These are phyloP conservation scores for Adansonia gregorii DNA, from an alignment of 441 rosid genomes.

Conservation along the genomic window DNA sequence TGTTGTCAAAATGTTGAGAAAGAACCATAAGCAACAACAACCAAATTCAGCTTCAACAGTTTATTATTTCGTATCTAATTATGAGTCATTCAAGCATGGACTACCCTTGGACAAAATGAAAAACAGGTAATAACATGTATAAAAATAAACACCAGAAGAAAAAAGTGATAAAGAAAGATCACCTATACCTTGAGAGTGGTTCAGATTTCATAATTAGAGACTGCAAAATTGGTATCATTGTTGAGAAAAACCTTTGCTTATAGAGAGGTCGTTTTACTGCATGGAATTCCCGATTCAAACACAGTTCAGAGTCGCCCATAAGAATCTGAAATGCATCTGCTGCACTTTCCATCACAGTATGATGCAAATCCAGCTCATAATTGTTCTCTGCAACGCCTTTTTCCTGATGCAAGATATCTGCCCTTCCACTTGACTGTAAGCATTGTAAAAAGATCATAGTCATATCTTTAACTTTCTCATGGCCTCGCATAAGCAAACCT, in stretches of 20 bases:
- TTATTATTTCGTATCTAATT: not conserved
- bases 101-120: not conserved
- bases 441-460: slow-evolving; percentile 59
- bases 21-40: not conserved
- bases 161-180: slow-evolving; percentile 3
- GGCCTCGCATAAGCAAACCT: slow-evolving; percentile 91
- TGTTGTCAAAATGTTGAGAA: slow-evolving; percentile 3
- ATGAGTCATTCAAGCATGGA: slow-evolving; percentile 14
- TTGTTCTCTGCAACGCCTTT: slow-evolving; percentile 31
- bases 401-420: slow-evolving; percentile 30
- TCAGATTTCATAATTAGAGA: slow-evolving; percentile 58
- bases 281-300: slow-evolving; percentile 71
- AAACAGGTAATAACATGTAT: not conserved
- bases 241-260: slow-evolving; percentile 82
- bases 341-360: slow-evolving; percentile 57
- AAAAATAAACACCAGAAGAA: not conserved
- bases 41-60: slow-evolving; percentile 17
- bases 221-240: slow-evolving; percentile 68
- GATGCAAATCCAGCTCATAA: slow-evolving; percentile 37
- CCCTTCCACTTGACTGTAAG: slow-evolving; percentile 47
- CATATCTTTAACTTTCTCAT: slow-evolving; percentile 70
- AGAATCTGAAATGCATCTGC: slow-evolving; percentile 87
- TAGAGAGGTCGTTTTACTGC: slow-evolving; percentile 84
- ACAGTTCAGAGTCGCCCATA: slow-evolving; percentile 73
- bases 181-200: slow-evolving; percentile 48